phyloP scores from a whole-genome alignment of 2,329 filamentous ascomycete species.

The Hymenoscyphus fraxineus region DNA sequence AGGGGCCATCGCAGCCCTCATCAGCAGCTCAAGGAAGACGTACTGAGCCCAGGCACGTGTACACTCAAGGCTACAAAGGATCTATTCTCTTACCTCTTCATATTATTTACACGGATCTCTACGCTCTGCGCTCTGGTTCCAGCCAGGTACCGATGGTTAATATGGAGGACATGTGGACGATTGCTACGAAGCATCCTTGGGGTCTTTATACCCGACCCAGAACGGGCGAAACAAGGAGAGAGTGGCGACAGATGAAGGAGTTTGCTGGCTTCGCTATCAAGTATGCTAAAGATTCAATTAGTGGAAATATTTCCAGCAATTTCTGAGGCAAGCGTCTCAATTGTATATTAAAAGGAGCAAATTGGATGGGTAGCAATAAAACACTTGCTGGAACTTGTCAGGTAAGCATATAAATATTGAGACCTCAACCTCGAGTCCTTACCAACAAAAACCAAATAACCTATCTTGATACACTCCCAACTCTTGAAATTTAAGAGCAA shows the following conservation, averaged over 20 bases:
- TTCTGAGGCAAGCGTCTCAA: background rate
- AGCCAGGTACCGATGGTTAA: background rate
- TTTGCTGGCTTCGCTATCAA: background rate
- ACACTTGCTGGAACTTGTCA: no score
- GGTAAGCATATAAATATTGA: no score
- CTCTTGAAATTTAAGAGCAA: no score
- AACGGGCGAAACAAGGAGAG: conserved; percentile 21
- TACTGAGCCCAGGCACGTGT: background rate
- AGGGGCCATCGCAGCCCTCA: background rate
- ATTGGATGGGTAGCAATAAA: background rate
- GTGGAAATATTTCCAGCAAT: background rate
- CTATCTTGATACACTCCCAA: no score
- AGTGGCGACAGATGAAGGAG: conserved; percentile 20
- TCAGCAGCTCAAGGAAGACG: background rate
- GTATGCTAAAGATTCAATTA: background rate
- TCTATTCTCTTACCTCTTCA: conserved; percentile 20
- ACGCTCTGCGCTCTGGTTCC: conserved; percentile 11
- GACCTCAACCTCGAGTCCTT: no score
- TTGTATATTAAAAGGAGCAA: background rate
- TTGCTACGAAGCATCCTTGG: conserved; percentile 22
- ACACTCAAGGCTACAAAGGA: conserved; percentile 15
- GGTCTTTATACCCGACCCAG: conserved; percentile 25
- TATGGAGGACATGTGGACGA: conserved; percentile 16
- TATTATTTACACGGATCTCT: conserved; percentile 23
- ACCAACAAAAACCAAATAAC: no score